Conservation (phyloP, 2,329 filamentous ascomycete genomes). For the Colletotrichum lupini region DNA sequence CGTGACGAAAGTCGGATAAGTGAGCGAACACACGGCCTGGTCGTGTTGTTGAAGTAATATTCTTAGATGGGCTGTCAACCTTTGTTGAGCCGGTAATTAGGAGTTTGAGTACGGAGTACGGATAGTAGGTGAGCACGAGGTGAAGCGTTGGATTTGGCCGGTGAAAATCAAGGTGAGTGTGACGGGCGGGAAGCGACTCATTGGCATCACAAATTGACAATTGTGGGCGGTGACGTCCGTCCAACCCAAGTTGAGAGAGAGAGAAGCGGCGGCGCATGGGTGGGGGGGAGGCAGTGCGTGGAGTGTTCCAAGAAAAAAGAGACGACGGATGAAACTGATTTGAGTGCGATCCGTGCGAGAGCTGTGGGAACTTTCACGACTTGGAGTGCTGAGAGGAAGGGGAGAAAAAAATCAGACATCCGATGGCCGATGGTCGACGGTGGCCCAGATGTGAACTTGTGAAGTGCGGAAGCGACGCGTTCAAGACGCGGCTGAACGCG, state of each 20-base stretch:
- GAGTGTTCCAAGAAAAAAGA: slow-evolving; percentile 4
- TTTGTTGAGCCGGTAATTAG: background rate
- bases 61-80: background rate
- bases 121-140: background rate
- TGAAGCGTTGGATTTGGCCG: background rate
- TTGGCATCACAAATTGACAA: slow-evolving; percentile 16
- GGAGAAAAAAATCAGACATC: background rate
- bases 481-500: background rate
- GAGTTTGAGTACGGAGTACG: background rate
- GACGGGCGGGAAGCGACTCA: slow-evolving; percentile 20
- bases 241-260: background rate
- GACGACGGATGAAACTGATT: slow-evolving; percentile 7
- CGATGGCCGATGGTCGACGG: background rate
- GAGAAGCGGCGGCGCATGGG: background rate
- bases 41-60: background rate
- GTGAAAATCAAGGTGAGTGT: slow-evolving; percentile 24
- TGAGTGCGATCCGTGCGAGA: slow-evolving; percentile 23
- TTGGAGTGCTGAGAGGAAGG: background rate
- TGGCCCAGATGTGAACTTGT: slow-evolving; percentile 7
- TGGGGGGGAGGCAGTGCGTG: background rate
- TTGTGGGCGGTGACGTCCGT: slow-evolving; percentile 27
- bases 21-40: background rate
- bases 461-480: slow-evolving; percentile 20
- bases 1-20: background rate
- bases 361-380: background rate